These are phyloP conservation scores for Macrophomina phaseolina DNA, from an alignment of 2,329 filamentous ascomycete species.

Conservation along the genomic window DNA sequence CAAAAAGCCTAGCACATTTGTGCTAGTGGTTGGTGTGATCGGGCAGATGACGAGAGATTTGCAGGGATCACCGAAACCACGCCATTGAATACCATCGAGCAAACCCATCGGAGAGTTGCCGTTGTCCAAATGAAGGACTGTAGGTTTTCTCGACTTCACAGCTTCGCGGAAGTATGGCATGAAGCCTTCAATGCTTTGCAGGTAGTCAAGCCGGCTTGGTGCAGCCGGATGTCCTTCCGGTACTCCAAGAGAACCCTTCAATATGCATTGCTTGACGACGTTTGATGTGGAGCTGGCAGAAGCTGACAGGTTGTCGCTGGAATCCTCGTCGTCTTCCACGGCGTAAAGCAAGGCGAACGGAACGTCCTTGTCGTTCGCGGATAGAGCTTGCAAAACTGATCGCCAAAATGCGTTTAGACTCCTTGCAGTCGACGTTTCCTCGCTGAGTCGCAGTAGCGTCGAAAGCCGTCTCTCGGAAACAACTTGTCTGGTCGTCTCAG, in stretches of 20 bases:
- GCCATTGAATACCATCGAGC: slow-evolving; percentile 38
- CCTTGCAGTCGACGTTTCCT: slow-evolving; percentile 66
- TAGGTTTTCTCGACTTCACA: slow-evolving; percentile 37
- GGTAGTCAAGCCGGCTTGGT: slow-evolving; percentile 35
- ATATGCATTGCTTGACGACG: slow-evolving; percentile 30
- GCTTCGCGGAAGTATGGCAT: slow-evolving; percentile 39
- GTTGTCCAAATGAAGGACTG: slow-evolving; percentile 39
- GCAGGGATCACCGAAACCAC: slow-evolving; percentile 44
- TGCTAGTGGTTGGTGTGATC: slow-evolving; percentile 42
- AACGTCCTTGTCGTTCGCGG: slow-evolving; percentile 73
- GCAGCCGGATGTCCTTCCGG: slow-evolving; percentile 33
- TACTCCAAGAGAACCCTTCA: slow-evolving; percentile 35
- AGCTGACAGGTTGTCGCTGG: slow-evolving; percentile 68
- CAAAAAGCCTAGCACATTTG: slow-evolving; percentile 46
- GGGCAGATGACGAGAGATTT: slow-evolving; percentile 43
- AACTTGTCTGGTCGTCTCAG: slow-evolving; percentile 74
- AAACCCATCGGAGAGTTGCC: slow-evolving; percentile 36
- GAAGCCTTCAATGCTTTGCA: slow-evolving; percentile 30
- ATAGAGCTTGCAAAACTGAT: slow-evolving; percentile 68
- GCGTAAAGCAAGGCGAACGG: slow-evolving; percentile 77
- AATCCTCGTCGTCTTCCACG: slow-evolving; percentile 64
- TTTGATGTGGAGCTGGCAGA: not conserved
- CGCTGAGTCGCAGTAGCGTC: slow-evolving; percentile 19
- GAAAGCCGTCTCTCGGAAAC: slow-evolving; percentile 46
- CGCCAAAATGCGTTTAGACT: slow-evolving; percentile 74